Evolutionary conservation across 2,329 filamentous ascomycete species (phyloP).

Genomic region (Cladophialophora immunda): DNA sequence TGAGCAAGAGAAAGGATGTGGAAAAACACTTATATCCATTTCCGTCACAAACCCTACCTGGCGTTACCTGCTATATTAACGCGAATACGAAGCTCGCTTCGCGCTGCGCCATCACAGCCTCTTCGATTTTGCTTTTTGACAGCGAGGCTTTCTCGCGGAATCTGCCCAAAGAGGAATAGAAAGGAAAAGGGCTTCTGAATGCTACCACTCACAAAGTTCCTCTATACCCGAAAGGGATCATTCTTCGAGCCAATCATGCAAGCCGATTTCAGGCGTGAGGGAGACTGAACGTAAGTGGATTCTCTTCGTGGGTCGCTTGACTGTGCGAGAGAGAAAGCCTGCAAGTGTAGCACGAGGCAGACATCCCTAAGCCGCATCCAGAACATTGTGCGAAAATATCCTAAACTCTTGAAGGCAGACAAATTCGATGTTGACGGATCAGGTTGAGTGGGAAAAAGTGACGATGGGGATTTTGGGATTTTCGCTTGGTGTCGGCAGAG

Average conservation of each 20-base stretch:
- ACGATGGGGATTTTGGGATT: not conserved
- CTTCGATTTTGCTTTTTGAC: not conserved
- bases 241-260: conserved; percentile 2
- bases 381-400: conserved; percentile 6
- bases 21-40: conserved; percentile 12
- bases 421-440: not conserved
- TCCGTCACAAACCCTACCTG: not conserved
- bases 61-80: not conserved
- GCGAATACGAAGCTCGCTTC: not conserved
- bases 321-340: not conserved
- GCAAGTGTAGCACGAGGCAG: not conserved
- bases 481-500: conserved; percentile 13
- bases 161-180: conserved; percentile 4
- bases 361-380: conserved; percentile 1
- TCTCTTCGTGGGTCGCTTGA: not conserved
- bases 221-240: conserved; percentile 14
- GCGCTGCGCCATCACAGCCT: not conserved
- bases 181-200: not conserved
- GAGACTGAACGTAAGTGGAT: not conserved
- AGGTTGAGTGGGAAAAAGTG: not conserved
- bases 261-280: not conserved
- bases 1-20: not conserved
- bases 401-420: not conserved
- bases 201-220: not conserved
- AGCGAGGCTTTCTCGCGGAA: conserved; percentile 7